Evolutionary conservation across 2,329 filamentous ascomycete genomes (phyloP).

Genomic region (Neonectria coccinea): DNA sequence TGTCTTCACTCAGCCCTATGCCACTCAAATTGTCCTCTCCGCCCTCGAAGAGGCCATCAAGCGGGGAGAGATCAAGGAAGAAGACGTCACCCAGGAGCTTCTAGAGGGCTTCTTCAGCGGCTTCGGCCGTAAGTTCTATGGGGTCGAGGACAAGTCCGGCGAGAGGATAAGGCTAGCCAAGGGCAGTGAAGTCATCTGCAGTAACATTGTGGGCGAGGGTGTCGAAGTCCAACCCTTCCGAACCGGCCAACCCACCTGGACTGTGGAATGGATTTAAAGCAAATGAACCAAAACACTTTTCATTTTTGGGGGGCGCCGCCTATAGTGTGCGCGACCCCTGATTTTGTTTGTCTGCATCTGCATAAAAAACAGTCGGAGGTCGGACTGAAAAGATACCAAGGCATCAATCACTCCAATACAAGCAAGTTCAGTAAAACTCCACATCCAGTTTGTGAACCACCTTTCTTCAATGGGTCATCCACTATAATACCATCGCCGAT

Average conservation of each 20-base stretch:
- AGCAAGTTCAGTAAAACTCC: background rate
- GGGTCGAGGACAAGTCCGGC: constrained; percentile 1
- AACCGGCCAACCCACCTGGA: constrained; percentile 6
- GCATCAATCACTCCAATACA: background rate
- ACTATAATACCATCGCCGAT: background rate
- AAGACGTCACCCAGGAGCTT: constrained; percentile 65
- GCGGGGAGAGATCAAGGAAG: constrained; percentile 62
- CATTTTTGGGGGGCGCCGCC: constrained; percentile 11
- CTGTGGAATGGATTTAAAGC: constrained; percentile 4
- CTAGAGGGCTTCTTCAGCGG: constrained; percentile 66
- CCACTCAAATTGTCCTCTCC: constrained; percentile 71
- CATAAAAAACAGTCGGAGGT: background rate
- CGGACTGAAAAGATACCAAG: background rate
- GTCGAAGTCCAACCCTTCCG: constrained; percentile 8
- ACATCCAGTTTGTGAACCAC: background rate
- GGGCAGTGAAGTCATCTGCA: constrained; percentile 1
- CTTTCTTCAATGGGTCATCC: background rate
- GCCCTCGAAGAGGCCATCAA: constrained; percentile 71
- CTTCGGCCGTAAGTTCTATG: constrained; percentile 65
- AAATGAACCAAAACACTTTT: constrained; percentile 1
- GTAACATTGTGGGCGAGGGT: background rate
- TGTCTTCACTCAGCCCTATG: constrained; percentile 83
- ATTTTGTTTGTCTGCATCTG: constrained; percentile 10
- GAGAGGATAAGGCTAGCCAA: constrained; percentile 5
- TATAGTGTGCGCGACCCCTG: constrained; percentile 24